Base-by-base conservation (phyloP, 2,329 filamentous ascomycete species). In the Phoma sp. region DNA sequence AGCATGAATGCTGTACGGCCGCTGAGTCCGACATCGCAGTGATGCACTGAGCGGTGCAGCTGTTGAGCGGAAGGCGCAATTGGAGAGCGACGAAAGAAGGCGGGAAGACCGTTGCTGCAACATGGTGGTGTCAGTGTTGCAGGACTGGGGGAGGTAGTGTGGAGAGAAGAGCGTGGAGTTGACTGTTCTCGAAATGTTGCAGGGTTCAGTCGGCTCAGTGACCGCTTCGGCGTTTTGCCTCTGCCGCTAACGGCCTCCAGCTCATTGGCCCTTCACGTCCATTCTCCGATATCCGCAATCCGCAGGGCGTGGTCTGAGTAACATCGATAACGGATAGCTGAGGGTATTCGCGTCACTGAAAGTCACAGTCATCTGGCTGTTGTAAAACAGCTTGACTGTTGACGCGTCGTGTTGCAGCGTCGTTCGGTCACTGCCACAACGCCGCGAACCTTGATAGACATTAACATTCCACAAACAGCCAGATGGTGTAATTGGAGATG, bases 1-100 rank as follows among this genome's bases (percentile, higher is more conserved):
- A 53, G 78, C 77, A 54, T 77, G 75, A 42, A 81, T 75, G 71
- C 78, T 83, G 73, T 83, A 84, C 38, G 71, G 67, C 65, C 79
- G 56, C 62, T 63, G 61, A 54, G 60, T 76, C 73, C 77, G 78
- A 77, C 76, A 81, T 78, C 77, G 71, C 65, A 75, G 69, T 29
- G 73, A 67, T 42, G 69, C 65, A 52, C 74, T 56, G 81, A 80
- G 50, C 47, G 65, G 62, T 43, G 67, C 59, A 47, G 61, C 66
- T 37, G 62, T 52, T 38, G 64, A 55, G 58, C 68, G 70, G 48
- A 57, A 58, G 51, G 61, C 62, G 53, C 64, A 63, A 60, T 66
- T 60, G 53, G 64, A 65, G 10, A 71, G 55, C 40, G 65, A 71
- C 34, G 72, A 68, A 69, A 74, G 60, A 60, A 74, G 50, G 39